Evolutionary conservation across 768 basidiomycete species (phyloP).

Genomic region (Tylopilus balloui): DNA sequence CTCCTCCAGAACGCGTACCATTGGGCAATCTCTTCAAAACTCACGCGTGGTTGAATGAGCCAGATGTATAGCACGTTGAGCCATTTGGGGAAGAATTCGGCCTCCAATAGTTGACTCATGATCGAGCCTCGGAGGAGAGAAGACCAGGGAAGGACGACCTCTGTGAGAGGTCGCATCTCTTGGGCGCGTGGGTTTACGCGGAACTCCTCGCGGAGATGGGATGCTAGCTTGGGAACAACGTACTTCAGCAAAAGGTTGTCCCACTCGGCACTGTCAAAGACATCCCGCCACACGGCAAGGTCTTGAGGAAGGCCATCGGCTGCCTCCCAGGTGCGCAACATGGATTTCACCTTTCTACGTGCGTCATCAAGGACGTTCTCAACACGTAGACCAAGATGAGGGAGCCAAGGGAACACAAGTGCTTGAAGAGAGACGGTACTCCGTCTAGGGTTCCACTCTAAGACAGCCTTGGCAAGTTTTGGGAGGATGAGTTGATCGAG

Average conservation of each 20-base stretch:
- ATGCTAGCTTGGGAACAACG: slow-evolving; percentile 86
- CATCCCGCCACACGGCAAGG: slow-evolving; percentile 76
- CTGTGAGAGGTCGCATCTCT: slow-evolving; percentile 75
- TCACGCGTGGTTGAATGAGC: slow-evolving; percentile 86
- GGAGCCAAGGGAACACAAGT: slow-evolving; percentile 95
- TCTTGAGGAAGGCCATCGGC: slow-evolving; percentile 74
- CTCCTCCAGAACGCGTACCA: slow-evolving; percentile 94
- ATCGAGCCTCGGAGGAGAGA: slow-evolving; percentile 68
- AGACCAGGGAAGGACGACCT: slow-evolving; percentile 70
- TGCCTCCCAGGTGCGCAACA: slow-evolving; percentile 71
- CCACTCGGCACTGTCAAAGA: slow-evolving; percentile 83
- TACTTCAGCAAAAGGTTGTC: slow-evolving; percentile 87
- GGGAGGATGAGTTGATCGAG: slow-evolving; percentile 95
- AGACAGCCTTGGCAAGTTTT: slow-evolving; percentile 80
- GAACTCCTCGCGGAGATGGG: slow-evolving; percentile 78
- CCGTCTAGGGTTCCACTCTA: slow-evolving; percentile 73
- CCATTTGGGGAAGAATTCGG: slow-evolving; percentile 97
- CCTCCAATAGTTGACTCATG: slow-evolving; percentile 79
- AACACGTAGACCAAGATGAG: slow-evolving; percentile 75
- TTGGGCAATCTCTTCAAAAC: slow-evolving; percentile 86
- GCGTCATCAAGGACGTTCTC: slow-evolving; percentile 87
- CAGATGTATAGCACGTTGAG: slow-evolving; percentile 86
- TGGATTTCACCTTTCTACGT: slow-evolving; percentile 74
- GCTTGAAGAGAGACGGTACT: slow-evolving; percentile 60
- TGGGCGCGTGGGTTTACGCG: slow-evolving; percentile 88